phyloP scores from a whole-genome alignment of 129 eudicot species.

The Flaveria bidentis region DNA sequence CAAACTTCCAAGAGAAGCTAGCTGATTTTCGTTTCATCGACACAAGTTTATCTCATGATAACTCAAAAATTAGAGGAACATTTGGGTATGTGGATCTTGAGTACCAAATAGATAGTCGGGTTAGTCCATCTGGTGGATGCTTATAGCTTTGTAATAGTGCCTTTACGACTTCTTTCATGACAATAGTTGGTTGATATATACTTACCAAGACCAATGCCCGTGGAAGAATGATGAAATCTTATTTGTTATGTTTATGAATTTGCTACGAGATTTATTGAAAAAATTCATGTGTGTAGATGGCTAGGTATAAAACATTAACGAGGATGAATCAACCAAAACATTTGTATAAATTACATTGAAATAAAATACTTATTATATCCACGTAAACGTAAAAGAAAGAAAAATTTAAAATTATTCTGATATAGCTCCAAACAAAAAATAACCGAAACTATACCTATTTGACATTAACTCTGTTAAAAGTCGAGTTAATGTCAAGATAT shows the following conservation, averaged over 20 bases:
- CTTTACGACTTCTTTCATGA: no score
- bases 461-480: constrained; percentile 57
- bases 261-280: neutral
- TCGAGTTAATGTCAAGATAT: constrained; percentile 44
- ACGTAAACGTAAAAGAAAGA: neutral
- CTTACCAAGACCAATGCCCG: no score
- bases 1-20: no score
- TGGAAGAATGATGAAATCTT: neutral
- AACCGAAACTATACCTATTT: constrained; percentile 37
- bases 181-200: no score
- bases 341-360: neutral
- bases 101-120: no score
- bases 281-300: neutral
- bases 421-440: constrained; percentile 51
- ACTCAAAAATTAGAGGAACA: no score
- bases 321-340: neutral
- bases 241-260: neutral
- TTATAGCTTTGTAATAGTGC: no score
- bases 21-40: no score
- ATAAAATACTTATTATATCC: constrained; percentile 17
- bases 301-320: neutral
- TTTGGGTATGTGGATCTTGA: no score
- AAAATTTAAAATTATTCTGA: neutral
- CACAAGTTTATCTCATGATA: neutral
- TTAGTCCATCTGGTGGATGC: no score